A percentile compares a stretch with the other conserved stretches of the same genome.
Evolutionary conservation across 805 yeast species (phyloP).

Genomic region (Schwanniomyces yamadae): DNA sequence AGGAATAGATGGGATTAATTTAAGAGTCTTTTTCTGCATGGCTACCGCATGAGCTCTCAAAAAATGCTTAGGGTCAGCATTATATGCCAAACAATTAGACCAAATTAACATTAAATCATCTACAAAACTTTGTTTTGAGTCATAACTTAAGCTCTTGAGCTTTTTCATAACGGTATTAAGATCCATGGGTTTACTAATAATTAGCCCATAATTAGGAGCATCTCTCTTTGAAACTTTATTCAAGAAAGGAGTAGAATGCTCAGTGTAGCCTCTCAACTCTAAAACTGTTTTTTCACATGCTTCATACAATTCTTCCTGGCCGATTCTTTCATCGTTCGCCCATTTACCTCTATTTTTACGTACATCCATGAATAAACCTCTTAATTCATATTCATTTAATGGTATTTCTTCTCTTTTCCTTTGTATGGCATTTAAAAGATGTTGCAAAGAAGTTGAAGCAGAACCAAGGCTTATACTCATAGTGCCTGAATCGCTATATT

Average conservation of each 20-base stretch:
- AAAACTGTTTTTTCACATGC: constrained; percentile 94
- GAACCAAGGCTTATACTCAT: constrained; percentile 37
- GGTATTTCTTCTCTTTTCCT: constrained; percentile 71
- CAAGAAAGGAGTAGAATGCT: constrained; percentile 93
- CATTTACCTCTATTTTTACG: constrained; percentile 94
- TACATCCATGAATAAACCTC: constrained; percentile 85
- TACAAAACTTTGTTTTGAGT: constrained; percentile 85
- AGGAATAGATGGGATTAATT: constrained; percentile 81
- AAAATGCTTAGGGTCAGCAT: constrained; percentile 92
- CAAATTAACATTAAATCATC: constrained; percentile 93
- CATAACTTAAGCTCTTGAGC: constrained; percentile 76
- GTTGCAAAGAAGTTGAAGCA: constrained; percentile 56
- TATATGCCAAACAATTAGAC: constrained; percentile 90
- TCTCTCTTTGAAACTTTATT: constrained; percentile 96
- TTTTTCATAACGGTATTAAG: constrained; percentile 91
- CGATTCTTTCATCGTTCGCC: constrained; percentile 94
- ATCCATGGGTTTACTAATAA: constrained; percentile 95
- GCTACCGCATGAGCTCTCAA: constrained; percentile 90
- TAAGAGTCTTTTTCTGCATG: constrained; percentile 86
- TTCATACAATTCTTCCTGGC: constrained; percentile 96
- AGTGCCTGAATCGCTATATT: constrained; percentile 15
- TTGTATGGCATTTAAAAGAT: constrained; percentile 76
- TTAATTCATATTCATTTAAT: constrained; percentile 78
- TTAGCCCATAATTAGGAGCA: constrained; percentile 92
- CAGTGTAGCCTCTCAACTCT: constrained; percentile 88